Evolutionary conservation across 176 grass and related monocot species (phyloP), one percentile per base, ranked within the genome.

Genomic region (Zoysia pacifica): DNA sequence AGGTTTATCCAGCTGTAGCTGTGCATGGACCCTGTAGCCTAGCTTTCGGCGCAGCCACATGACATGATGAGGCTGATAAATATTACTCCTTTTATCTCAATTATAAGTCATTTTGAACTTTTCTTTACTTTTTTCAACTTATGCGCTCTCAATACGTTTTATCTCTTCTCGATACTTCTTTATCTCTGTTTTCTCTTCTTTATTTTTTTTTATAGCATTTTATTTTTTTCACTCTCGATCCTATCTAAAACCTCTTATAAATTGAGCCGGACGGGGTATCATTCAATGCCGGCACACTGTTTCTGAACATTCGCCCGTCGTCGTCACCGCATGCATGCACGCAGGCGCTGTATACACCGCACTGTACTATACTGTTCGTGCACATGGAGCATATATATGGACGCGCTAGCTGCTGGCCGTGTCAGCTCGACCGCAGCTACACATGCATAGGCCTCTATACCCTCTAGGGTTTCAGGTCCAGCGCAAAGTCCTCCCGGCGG

Each of bases 221-320:
- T 28, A 28, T 28, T 28, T 28, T 28, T 28, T 28, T 28, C 28
- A 28, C 28, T 28, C 28, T 28, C 28, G 28, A 28, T 28, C 28
- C 28, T 28, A 28, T 28, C 28, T 28, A 28, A 28, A 28, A 28
- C 28, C 0, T 0, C 28, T 28, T 28, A 28, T n/a, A n/a, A n/a
- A n/a, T 28, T 28, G 0, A 28, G 28, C 0, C 28, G 28, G 0
- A 28, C 28, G 28, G 28, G 28, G 28, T 28, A 64, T 42, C 67
- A 52, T 15, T 10, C 59, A 36, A 9, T 11, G 20, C 6, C 14
- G 28, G 11, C 51, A 79, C 58, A 78, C 36, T 61, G 77, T 80
- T 86, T 65, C n/a, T 81, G 78, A 46, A 76, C 84, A 86, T 69
- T 76, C 78, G 63, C 53, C 41, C 45, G 64, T 40, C 54, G 28